Evolutionary conservation across 225 moss, liverwort and hornwort genomes (phyloP).

Genomic region (Marchantia polymorpha): DNA sequence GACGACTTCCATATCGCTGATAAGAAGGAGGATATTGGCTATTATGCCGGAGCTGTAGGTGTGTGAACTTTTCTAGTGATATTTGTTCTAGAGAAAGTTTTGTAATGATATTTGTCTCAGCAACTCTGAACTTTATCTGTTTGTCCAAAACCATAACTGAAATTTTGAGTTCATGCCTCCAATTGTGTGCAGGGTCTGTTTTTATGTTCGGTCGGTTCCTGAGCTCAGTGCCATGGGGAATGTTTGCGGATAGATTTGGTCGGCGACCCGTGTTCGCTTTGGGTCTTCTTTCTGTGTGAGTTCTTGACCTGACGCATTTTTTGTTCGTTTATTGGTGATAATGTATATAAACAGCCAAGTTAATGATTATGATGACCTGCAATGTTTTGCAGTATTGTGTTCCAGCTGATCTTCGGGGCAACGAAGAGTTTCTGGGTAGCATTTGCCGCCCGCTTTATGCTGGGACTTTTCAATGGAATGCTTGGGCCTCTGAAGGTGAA

Average conservation of each 20-base stretch:
- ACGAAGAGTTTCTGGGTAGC: constrained; percentile 74
- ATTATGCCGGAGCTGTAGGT: constrained; percentile 82
- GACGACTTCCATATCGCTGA: constrained; percentile 66
- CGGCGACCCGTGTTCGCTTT: constrained; percentile 60
- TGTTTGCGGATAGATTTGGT: constrained; percentile 82
- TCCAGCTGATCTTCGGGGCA: constrained; percentile 70
- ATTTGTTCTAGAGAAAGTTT: neutral
- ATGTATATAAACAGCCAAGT: too few relatives aligned
- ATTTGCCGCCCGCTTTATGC: constrained; percentile 55
- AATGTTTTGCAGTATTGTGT: constrained; percentile 52
- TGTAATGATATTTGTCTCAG: too few relatives aligned
- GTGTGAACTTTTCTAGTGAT: constrained; percentile 3
- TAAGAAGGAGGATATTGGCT: constrained; percentile 70
- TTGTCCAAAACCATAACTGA: too few relatives aligned
- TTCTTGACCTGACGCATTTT: constrained; percentile 13
- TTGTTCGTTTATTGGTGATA: neutral
- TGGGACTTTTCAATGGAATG: constrained; percentile 81
- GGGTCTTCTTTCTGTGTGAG: constrained; percentile 76
- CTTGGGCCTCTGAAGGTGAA: constrained; percentile 79
- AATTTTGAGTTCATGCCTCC: neutral
- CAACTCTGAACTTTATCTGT: too few relatives aligned
- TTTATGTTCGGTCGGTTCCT: constrained; percentile 82
- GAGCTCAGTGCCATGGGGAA: constrained; percentile 70
- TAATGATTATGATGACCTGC: neutral
- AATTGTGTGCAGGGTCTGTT: constrained; percentile 55